Evolutionary conservation across 495 filamentous ascomycete species (phyloP).

Genomic region (Annulohypoxylon bovei): DNA sequence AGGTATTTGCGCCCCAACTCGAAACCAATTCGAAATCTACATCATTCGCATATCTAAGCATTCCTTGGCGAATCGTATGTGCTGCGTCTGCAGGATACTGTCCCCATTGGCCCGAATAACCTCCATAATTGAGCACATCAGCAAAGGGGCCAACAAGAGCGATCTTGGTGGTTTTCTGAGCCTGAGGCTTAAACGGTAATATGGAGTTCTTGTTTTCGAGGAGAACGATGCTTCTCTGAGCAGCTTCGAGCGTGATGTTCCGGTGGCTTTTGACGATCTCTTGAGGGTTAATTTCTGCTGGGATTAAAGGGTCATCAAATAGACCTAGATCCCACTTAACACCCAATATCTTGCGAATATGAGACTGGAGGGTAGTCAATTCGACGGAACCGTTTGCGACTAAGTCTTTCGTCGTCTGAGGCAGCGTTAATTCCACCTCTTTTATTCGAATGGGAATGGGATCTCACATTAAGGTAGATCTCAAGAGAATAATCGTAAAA

Average conservation of each 20-base stretch:
- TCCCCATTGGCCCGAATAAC: slow-evolving; percentile 53
- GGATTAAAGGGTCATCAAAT: slow-evolving; percentile 49
- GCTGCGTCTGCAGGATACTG: slow-evolving; percentile 51
- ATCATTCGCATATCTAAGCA: slow-evolving; percentile 44
- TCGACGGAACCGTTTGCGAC: slow-evolving; percentile 49
- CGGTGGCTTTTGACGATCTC: slow-evolving; percentile 45
- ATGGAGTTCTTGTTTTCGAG: slow-evolving; percentile 54
- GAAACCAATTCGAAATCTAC: slow-evolving; percentile 48
- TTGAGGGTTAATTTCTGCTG: slow-evolving; percentile 45
- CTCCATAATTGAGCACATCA: slow-evolving; percentile 56
- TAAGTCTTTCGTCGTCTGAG: slow-evolving; percentile 49
- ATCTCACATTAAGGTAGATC: slow-evolving; percentile 43
- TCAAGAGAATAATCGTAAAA: slow-evolving; percentile 48
- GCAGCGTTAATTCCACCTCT: slow-evolving; percentile 13
- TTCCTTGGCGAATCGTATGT: slow-evolving; percentile 53
- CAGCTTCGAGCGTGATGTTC: slow-evolving; percentile 50
- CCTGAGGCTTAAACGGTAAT: slow-evolving; percentile 45
- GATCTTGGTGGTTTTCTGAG: slow-evolving; percentile 47
- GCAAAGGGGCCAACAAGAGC: slow-evolving; percentile 55
- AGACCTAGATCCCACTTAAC: slow-evolving; percentile 56
- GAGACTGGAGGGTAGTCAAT: slow-evolving; percentile 45
- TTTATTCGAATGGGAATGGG: background rate
- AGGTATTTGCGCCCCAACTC: slow-evolving; percentile 55
- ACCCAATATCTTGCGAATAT: slow-evolving; percentile 48
- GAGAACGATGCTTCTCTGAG: slow-evolving; percentile 50